Base-by-base conservation (phyloP, 768 basidiomycete species). In the Rhizopogon sp. region DNA sequence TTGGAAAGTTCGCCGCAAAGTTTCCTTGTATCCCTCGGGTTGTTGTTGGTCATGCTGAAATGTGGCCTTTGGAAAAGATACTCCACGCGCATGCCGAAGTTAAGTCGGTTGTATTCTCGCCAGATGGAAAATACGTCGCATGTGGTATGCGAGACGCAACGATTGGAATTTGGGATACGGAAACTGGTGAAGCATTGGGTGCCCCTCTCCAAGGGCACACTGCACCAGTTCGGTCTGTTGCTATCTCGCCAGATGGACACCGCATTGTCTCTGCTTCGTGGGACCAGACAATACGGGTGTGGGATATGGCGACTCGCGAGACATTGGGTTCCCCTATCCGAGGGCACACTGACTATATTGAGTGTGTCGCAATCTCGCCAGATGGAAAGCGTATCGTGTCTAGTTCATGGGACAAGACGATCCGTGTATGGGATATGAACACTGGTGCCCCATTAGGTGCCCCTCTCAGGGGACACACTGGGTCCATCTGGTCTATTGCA, bases 311-410 rank as follows among this genome's bases (percentile, higher is more conserved):
- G 6, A 52, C 51, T 45, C 13, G 3, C 13, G 17, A 14, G 25
- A 28, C 35, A 20, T 9, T 50, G 16, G 17, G 35, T 2, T 6
- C 11, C n/a, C 29, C 49, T 7, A 6, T 50, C 3, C 22, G 11
- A 37, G 55, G 45, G 13, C 55, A 56, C 45, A 45, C 16, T 22
- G 28, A 44, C 22, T 28, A 20, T 11, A 44, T 61, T 20, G 10
- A 39, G 5, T 55, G 53, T 33, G 57, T 61, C 5, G 57, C 46
- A 17, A 56, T 58, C 57, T 55, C 57, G 29, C 60, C 57, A n/a
- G 57, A 58, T 51, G 54, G 57, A 10, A 54, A 20, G n/a, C 50
- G 46, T 9, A 60, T 61, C 22, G 50, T 42, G 1, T 61, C 55
- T 17, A 59, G 60, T 8, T 57, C 45, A n/a, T 0, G 3, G 8